A percentile compares a stretch with the other conserved stretches of the same genome.
phyloP scores from a whole-genome alignment of 352 stramenopile genomes.

The Phytophthora macrochlamydospora region DNA sequence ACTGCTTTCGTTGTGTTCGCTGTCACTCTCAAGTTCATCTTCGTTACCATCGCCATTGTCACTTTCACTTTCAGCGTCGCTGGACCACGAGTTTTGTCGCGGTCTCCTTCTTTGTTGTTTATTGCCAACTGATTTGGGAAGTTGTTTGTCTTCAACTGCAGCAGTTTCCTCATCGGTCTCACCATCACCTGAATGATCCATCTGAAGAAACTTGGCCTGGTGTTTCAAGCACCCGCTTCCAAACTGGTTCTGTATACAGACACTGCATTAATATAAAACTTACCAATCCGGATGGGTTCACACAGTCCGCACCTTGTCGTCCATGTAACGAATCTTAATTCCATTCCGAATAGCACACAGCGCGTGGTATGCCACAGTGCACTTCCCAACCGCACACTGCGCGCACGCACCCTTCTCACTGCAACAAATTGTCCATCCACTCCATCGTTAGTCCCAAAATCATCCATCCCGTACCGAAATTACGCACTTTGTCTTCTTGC shows the following conservation, averaged over 20 bases:
- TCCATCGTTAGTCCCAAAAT: slow-evolving; percentile 10
- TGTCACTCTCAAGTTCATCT: slow-evolving; percentile 47
- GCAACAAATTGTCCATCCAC: slow-evolving; percentile 4
- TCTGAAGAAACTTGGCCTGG: slow-evolving; percentile 54
- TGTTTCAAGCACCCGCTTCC: slow-evolving; percentile 69
- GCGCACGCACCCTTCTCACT: slow-evolving; percentile 76
- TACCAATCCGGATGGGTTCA: not conserved
- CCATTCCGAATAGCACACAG: slow-evolving; percentile 64
- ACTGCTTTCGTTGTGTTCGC: slow-evolving; percentile 35
- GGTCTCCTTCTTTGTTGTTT: slow-evolving; percentile 26
- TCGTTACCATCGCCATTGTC: slow-evolving; percentile 32
- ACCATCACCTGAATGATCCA: slow-evolving; percentile 19
- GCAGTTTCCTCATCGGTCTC: slow-evolving; percentile 17
- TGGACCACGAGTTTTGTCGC: slow-evolving; percentile 32
- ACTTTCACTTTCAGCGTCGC: slow-evolving; percentile 31
- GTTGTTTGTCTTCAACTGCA: slow-evolving; percentile 15
- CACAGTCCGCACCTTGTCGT: slow-evolving; percentile 44
- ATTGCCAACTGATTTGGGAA: slow-evolving; percentile 5
- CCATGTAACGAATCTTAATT: slow-evolving; percentile 69
- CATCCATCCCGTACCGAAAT: not conserved
- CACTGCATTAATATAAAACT: not conserved
- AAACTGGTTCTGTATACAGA: slow-evolving; percentile 50
- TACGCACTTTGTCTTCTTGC: slow-evolving; percentile 54
- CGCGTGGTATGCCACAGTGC: slow-evolving; percentile 74
- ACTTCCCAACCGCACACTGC: slow-evolving; percentile 73